Conservation (phyloP, 1,284 basidiomycete species). For the Cutaneotrichosporon sp. region DNA sequence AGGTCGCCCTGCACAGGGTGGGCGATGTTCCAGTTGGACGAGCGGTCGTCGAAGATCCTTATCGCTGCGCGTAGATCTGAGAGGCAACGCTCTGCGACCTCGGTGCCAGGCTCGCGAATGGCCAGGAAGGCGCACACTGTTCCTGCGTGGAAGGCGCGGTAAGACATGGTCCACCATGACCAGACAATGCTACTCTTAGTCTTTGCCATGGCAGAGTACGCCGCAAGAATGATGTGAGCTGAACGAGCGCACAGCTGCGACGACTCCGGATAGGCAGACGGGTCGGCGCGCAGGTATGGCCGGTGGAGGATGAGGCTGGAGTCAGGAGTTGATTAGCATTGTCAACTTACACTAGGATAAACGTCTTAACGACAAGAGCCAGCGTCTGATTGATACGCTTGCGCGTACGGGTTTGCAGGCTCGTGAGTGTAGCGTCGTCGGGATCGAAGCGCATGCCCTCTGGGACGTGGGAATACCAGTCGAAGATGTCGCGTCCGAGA, state of each 20-base stretch:
- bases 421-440: slow-evolving; percentile 31
- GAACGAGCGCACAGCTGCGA: slow-evolving; percentile 38
- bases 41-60: slow-evolving; percentile 40
- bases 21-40: slow-evolving; percentile 36
- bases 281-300: slow-evolving; percentile 47
- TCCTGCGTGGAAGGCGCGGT: slow-evolving; percentile 47
- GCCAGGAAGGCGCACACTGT: slow-evolving; percentile 48
- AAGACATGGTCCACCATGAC: slow-evolving; percentile 47
- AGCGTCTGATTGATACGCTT: slow-evolving; percentile 41
- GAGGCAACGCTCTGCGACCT: slow-evolving; percentile 38
- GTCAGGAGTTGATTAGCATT: background rate
- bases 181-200: slow-evolving; percentile 42
- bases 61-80: slow-evolving; percentile 39
- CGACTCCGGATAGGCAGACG: slow-evolving; percentile 45
- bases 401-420: slow-evolving; percentile 18
- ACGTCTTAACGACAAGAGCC: slow-evolving; percentile 44
- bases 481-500: slow-evolving; percentile 42
- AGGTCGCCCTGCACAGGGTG: slow-evolving; percentile 48
- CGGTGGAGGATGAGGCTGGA: slow-evolving; percentile 45
- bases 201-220: slow-evolving; percentile 36
- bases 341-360: slow-evolving; percentile 41
- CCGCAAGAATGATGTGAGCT: slow-evolving; percentile 39
- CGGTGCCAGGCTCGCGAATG: slow-evolving; percentile 42
- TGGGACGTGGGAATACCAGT: slow-evolving; percentile 44
- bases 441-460: slow-evolving; percentile 40